phyloP scores from a whole-genome alignment of 2,329 filamentous ascomycete genomes.

The Xylaria sp. region DNA sequence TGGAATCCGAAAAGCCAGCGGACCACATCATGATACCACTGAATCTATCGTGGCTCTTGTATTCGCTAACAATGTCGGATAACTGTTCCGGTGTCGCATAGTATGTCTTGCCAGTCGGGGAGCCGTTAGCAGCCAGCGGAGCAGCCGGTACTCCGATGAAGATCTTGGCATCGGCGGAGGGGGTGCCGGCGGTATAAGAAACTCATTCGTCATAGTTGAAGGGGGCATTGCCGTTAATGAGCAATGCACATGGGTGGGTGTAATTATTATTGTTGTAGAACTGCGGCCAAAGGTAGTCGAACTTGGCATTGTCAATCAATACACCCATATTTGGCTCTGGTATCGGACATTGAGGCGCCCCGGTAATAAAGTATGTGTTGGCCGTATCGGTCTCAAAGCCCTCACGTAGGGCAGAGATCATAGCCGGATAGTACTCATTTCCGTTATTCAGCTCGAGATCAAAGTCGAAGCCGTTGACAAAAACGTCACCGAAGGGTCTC shows the following conservation, averaged over 20 bases:
- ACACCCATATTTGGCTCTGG: slow-evolving; percentile 51
- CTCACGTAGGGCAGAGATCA: slow-evolving; percentile 40
- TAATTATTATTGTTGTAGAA: slow-evolving; percentile 54
- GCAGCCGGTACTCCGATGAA: slow-evolving; percentile 48
- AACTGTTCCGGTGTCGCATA: slow-evolving; percentile 44
- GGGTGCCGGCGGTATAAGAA: slow-evolving; percentile 38
- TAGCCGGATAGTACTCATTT: slow-evolving; percentile 44
- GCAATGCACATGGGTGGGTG: slow-evolving; percentile 43
- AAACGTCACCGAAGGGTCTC: slow-evolving; percentile 53
- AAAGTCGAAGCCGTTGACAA: slow-evolving; percentile 43
- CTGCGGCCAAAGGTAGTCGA: slow-evolving; percentile 52
- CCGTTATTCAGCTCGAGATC: slow-evolving; percentile 46
- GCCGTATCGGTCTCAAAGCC: slow-evolving; percentile 43
- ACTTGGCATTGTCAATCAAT: slow-evolving; percentile 46
- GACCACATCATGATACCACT: slow-evolving; percentile 51
- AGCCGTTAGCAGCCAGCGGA: slow-evolving; percentile 45
- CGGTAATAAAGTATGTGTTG: slow-evolving; percentile 53
- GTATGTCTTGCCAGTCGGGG: slow-evolving; percentile 41
- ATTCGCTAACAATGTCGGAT: slow-evolving; percentile 38
- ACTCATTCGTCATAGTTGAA: slow-evolving; percentile 49
- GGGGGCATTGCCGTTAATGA: slow-evolving; percentile 37
- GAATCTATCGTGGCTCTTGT: slow-evolving; percentile 40
- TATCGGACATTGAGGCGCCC: slow-evolving; percentile 53
- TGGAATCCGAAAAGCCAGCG: slow-evolving; percentile 48
- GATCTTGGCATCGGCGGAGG: slow-evolving; percentile 46